phyloP scores from a whole-genome alignment of 108 stramenopile species.

The Craspedostauros australis region DNA sequence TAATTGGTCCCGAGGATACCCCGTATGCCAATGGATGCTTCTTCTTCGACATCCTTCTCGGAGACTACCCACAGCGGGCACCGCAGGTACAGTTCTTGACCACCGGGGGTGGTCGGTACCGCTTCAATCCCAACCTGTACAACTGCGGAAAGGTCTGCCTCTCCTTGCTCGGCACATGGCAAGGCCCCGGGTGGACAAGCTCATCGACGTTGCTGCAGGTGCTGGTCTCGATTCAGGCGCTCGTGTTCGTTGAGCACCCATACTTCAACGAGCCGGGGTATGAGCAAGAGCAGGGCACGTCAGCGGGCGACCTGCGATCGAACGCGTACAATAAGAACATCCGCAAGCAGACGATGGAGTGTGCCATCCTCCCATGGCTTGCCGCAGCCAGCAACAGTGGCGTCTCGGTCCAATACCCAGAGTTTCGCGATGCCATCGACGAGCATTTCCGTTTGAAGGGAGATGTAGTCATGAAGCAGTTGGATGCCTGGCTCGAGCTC shows the following conservation, averaged over 20 bases:
- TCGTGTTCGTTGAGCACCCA: slow-evolving; percentile 78
- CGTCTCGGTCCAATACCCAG: slow-evolving; percentile 43
- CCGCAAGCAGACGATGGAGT: slow-evolving; percentile 34
- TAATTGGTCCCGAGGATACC: slow-evolving; percentile 67
- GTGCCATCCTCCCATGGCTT: slow-evolving; percentile 27
- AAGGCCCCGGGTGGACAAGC: slow-evolving; percentile 67
- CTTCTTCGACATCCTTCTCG: slow-evolving; percentile 73
- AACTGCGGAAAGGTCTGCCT: slow-evolving; percentile 70
- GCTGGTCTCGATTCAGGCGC: slow-evolving; percentile 65
- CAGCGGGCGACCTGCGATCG: slow-evolving; percentile 13
- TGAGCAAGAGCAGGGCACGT: slow-evolving; percentile 15
- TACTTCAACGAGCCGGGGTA: slow-evolving; percentile 82
- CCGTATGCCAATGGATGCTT: slow-evolving; percentile 77
- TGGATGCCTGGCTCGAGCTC: too few species aligned
- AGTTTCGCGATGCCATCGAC: slow-evolving; percentile 38
- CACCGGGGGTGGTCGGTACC: slow-evolving; percentile 60
- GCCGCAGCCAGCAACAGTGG: background rate
- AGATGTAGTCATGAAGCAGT: background rate
- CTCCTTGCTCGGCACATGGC: slow-evolving; percentile 45
- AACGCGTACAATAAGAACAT: slow-evolving; percentile 45
- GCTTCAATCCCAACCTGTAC: slow-evolving; percentile 91
- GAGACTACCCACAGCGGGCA: slow-evolving; percentile 64
- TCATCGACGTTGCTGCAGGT: slow-evolving; percentile 73
- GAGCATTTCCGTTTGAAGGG: slow-evolving; percentile 34
- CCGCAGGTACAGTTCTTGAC: slow-evolving; percentile 72